Base-by-base conservation (phyloP, 495 filamentous ascomycete species). In the Xylaria longipes region DNA sequence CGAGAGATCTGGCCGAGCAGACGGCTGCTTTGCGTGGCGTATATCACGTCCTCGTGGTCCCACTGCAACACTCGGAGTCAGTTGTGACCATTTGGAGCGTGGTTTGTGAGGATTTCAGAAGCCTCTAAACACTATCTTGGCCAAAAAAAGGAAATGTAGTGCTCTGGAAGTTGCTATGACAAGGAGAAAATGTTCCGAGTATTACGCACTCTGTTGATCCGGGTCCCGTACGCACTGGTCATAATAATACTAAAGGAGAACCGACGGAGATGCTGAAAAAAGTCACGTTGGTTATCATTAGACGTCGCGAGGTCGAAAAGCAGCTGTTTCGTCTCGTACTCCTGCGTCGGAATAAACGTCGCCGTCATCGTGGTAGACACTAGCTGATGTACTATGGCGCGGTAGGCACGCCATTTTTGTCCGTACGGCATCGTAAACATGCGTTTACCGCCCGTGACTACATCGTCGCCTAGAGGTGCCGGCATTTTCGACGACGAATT, bases 281-380 rank as follows among this genome's bases (percentile, higher is more conserved):
- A 84, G 31, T 71, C 70, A 60, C 3, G 63, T 65, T 56, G 78
- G 76, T 71, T 65, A 29, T 63, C 35, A 29, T 74, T 74, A 6
- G 74, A 37, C n/a, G 73, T 80, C 6, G 77, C 69, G 0, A 86
- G 73, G 58, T 86, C 83, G 50, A 71, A 80, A 9, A 82, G 69
- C 11, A 87, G 72, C 67, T 83, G 80, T 67, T 85, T 83, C 5
- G 79, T 75, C 71, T 87, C 85, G 35, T 83, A 84, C 39, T 83
- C 82, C 73, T 87, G 85, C 5, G 75, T 79, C 50, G 85, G 84
- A 29, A 81, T 74, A 57, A 80, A 81, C 1, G 72, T 78, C 0
- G 65, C 46, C 0, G 78, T 73, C 61, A 77, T 76, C 1, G 58
- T 46, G 0, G 65, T 45, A 14, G 74, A 77, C 31, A 70, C 46